Base-by-base conservation (phyloP, 805 yeast species). In the Candida andamanensis region DNA sequence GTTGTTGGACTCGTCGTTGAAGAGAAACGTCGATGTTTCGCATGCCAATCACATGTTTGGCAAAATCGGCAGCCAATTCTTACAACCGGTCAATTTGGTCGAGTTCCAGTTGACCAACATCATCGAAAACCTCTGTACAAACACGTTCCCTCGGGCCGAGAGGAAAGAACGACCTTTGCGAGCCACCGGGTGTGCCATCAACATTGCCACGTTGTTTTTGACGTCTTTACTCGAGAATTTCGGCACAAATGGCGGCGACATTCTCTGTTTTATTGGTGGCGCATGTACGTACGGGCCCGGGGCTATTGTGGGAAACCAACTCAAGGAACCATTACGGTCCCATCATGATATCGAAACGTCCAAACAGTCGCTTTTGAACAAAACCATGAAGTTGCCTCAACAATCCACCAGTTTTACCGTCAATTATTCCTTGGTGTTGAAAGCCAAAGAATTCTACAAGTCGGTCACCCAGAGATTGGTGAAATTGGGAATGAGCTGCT, bases 271-370 rank as follows among this genome's bases (percentile, higher is more conserved):
- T 52, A 78, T 95, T 22, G 95, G 92, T 32, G 99, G 98, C 41
- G 95, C 96, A 29, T 80, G 96, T 56, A 92, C 98, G 28, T 78
- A 83, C 52, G 83, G 82, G 28, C 97, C 99, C 9, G 99, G 99
- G 47, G 67, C 85, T 55, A 86, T 92, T 45, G 99, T 92, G 17
- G 85, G 90, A 27, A 78, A 81, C 15, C 92, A 87, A 57, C 72
- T 92, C 56, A 84, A 85, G 55, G 98, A 92, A 60, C 96, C 98
- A 29, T 83, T 92, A 48, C 78, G 99, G 68, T 92, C 98, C 6
- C 99, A 92, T 62, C 85, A 84, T 51, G 98, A 92, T 56, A 85
- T 92, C 45, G 97, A 92, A 57, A 80, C 87, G 45, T 97, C 90
- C 49, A 59, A 51, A 35, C 95, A 95, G 35, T 80, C 80, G 52